Evolutionary conservation across 768 basidiomycete species (phyloP).

Genomic region (Boletus insuetus): DNA sequence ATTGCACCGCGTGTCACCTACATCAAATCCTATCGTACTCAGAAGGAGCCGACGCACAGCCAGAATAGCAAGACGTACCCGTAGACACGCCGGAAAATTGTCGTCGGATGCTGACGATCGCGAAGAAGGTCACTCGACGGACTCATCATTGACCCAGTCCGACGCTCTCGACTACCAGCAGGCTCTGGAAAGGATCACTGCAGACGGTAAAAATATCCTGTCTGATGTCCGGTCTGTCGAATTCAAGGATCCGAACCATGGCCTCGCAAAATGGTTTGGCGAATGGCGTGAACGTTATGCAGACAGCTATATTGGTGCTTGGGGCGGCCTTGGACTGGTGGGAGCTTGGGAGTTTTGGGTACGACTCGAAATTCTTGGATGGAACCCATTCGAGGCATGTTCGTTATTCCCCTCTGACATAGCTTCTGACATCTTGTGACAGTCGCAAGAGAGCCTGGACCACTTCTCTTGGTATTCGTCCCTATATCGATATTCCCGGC

Average conservation of each 20-base stretch:
- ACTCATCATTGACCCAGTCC: slow-evolving; percentile 62
- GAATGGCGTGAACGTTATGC: slow-evolving; percentile 74
- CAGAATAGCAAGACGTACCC: slow-evolving; percentile 53
- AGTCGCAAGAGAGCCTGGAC: slow-evolving; percentile 62
- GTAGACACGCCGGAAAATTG: slow-evolving; percentile 37
- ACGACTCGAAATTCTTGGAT: slow-evolving; percentile 80
- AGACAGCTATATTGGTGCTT: slow-evolving; percentile 85
- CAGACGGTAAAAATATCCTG: slow-evolving; percentile 56
- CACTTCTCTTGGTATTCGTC: slow-evolving; percentile 82
- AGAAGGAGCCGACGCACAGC: slow-evolving; percentile 58
- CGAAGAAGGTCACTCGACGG: slow-evolving; percentile 89
- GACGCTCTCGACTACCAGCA: slow-evolving; percentile 68
- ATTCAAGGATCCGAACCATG: slow-evolving; percentile 76
- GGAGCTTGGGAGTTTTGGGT: slow-evolving; percentile 95
- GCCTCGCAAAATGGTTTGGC: slow-evolving; percentile 61
- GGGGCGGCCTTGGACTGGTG: slow-evolving; percentile 84
- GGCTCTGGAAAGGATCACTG: slow-evolving; percentile 55
- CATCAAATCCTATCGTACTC: slow-evolving; percentile 42
- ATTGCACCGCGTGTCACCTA: slow-evolving; percentile 50
- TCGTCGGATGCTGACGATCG: slow-evolving; percentile 20
- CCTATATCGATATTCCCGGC: slow-evolving; percentile 68
- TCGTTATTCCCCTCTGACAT: background rate
- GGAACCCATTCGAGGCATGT: slow-evolving; percentile 82
- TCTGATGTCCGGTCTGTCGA: slow-evolving; percentile 83
- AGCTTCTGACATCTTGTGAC: slow-evolving; percentile 4